These are phyloP conservation scores for Tetrapyrgos nigripes DNA, from an alignment of 1,284 basidiomycete genomes.

Conservation along the genomic window DNA sequence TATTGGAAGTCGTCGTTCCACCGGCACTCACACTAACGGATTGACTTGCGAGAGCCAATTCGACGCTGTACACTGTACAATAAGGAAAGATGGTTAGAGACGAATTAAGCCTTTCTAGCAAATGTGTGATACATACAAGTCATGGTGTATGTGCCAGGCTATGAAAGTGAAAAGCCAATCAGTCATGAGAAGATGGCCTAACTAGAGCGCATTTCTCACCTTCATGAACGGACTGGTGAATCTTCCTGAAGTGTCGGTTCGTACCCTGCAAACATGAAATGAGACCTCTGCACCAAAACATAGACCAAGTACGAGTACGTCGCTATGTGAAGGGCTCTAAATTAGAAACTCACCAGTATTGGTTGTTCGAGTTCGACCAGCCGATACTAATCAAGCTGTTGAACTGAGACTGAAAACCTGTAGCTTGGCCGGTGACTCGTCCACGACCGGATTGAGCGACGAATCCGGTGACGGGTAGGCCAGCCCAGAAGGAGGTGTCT, in stretches of 20 bases:
- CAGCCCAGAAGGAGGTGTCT: conserved; percentile 44
- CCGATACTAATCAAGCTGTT: conserved; percentile 31
- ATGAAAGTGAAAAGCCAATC: too few species aligned
- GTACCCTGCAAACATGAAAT: conserved; percentile 25
- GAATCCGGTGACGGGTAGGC: conserved; percentile 35
- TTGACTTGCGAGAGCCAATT: conserved; percentile 41
- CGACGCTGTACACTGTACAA: conserved; percentile 41
- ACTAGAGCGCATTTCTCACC: too few species aligned
- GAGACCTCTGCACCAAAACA: too few species aligned
- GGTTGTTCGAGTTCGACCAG: conserved; percentile 39
- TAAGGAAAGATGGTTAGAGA: background rate
- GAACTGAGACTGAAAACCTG: conserved; percentile 36
- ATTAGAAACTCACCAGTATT: conserved; percentile 46
- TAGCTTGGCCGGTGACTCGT: conserved; percentile 41
- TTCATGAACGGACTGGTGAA: conserved; percentile 49
- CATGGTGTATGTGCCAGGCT: conserved; percentile 49
- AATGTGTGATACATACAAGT: conserved; percentile 30
- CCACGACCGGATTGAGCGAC: conserved; percentile 40
- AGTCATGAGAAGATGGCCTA: too few species aligned
- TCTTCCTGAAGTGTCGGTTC: conserved; percentile 35
- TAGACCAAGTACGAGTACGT: background rate
- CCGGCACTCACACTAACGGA: conserved; percentile 40
- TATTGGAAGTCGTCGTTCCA: conserved; percentile 35
- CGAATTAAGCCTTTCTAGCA: too few species aligned
- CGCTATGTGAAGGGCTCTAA: background rate